Conservation (phyloP, 2,329 filamentous ascomycete genomes). For the Thermothelomyces thermophilus region DNA sequence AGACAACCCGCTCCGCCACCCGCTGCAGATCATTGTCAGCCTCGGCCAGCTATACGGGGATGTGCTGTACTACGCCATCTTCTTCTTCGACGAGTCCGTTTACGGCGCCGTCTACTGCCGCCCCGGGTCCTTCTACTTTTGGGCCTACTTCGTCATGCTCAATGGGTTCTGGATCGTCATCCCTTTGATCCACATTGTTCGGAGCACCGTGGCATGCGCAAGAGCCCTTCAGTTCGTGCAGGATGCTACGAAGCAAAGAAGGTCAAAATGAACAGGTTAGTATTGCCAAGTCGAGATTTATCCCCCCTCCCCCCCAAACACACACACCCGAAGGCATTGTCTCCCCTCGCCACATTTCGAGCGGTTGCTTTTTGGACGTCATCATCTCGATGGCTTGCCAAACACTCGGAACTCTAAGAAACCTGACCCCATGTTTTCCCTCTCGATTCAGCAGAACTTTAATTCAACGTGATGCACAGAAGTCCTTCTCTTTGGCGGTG, state of each 20-base stretch:
- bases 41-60: conserved; percentile 31
- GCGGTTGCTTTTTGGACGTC: no score
- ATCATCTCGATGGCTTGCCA: no score
- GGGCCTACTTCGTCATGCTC: conserved; percentile 45
- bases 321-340: no score
- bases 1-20: conserved; percentile 6
- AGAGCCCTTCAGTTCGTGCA: background rate
- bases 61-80: conserved; percentile 46
- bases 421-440: no score
- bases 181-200: conserved; percentile 27
- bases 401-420: no score
- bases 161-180: conserved; percentile 50
- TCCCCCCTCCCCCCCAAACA: no score
- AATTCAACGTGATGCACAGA: no score
- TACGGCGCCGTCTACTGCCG: conserved; percentile 40
- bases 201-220: background rate
- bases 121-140: conserved; percentile 47
- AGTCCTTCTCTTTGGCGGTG: no score
- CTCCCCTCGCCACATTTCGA: no score
- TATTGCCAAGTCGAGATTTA: no score
- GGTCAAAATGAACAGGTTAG: no score
- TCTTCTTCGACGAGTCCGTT: conserved; percentile 36
- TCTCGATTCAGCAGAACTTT: no score
- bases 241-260: background rate
- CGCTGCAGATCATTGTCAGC: conserved; percentile 6